These are phyloP conservation scores for Acorus gramineus DNA, from an alignment of 106 monocot genomes.

Conservation along the genomic window DNA sequence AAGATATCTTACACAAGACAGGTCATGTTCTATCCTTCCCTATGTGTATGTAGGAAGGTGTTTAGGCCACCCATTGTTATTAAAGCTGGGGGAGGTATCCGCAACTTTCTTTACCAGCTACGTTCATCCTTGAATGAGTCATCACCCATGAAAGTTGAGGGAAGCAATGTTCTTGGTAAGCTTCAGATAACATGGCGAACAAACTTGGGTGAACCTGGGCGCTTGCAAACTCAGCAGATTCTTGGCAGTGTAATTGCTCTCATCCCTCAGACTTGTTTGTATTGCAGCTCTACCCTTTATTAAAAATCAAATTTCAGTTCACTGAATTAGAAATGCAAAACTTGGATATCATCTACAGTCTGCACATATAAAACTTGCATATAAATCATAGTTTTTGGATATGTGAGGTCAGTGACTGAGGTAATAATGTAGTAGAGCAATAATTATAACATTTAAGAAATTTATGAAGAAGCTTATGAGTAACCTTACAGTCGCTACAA, in stretches of 20 bases:
- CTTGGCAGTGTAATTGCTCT: slow-evolving; percentile 65
- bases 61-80: slow-evolving; percentile 67
- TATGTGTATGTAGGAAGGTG: slow-evolving; percentile 33
- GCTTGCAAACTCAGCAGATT: slow-evolving; percentile 93
- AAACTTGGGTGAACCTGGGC: slow-evolving; percentile 95
- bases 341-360: no score
- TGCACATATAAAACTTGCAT: no score
- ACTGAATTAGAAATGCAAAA: no score
- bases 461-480: no score
- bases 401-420: no score
- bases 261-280: background rate
- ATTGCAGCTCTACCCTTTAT: background rate
- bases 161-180: slow-evolving; percentile 89
- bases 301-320: background rate
- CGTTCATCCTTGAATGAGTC: slow-evolving; percentile 27
- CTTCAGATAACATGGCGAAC: slow-evolving; percentile 98
- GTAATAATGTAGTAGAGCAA: no score
- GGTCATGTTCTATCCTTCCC: background rate
- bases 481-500: no score
- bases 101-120: slow-evolving; percentile 87
- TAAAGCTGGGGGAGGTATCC: slow-evolving; percentile 86
- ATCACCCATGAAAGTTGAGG: slow-evolving; percentile 52
- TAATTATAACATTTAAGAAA: no score
- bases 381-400: no score
- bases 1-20: no score